These are phyloP conservation scores for Claviceps sp. DNA, from an alignment of 2,329 filamentous ascomycete genomes.

Conservation along the genomic window DNA sequence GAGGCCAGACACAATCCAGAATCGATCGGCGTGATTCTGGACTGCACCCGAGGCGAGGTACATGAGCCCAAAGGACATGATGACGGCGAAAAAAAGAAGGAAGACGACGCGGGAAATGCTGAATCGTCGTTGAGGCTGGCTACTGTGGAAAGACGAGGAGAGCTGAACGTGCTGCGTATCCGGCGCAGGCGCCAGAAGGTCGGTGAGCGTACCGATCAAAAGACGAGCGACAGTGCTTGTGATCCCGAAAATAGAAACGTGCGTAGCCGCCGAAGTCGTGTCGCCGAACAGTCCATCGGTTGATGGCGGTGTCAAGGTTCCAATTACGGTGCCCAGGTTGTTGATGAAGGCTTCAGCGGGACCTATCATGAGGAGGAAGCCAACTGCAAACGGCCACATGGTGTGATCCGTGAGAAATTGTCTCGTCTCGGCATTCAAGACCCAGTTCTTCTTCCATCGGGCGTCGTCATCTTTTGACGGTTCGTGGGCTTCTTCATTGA, in stretches of 20 bases:
- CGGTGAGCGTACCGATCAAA: conserved; percentile 78
- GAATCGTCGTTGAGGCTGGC: conserved; percentile 24
- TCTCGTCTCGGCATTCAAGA: conserved; percentile 82
- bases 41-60: conserved; percentile 63
- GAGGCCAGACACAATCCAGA: conserved; percentile 73
- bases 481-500: conserved; percentile 27
- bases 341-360: conserved; percentile 98
- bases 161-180: conserved; percentile 45
- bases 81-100: conserved; percentile 58
- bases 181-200: conserved; percentile 63
- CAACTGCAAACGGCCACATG: conserved; percentile 89
- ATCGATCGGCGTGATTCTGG: conserved; percentile 62
- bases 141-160: conserved; percentile 11
- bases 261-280: conserved; percentile 59
- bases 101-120: conserved; percentile 68
- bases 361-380: conserved; percentile 86
- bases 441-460: conserved; percentile 68
- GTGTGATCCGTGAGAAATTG: conserved; percentile 76
- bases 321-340: conserved; percentile 87
- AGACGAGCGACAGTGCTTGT: conserved; percentile 85
- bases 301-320: conserved; percentile 58
- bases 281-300: conserved; percentile 24
- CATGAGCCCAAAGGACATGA: conserved; percentile 65
- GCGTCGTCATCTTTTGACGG: conserved; percentile 32
- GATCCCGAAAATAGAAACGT: conserved; percentile 84